A percentile compares a stretch with the other conserved stretches of the same genome.
These are phyloP conservation scores for Xylaria sp. DNA, from an alignment of 2,329 filamentous ascomycete species.

Conservation along the genomic window DNA sequence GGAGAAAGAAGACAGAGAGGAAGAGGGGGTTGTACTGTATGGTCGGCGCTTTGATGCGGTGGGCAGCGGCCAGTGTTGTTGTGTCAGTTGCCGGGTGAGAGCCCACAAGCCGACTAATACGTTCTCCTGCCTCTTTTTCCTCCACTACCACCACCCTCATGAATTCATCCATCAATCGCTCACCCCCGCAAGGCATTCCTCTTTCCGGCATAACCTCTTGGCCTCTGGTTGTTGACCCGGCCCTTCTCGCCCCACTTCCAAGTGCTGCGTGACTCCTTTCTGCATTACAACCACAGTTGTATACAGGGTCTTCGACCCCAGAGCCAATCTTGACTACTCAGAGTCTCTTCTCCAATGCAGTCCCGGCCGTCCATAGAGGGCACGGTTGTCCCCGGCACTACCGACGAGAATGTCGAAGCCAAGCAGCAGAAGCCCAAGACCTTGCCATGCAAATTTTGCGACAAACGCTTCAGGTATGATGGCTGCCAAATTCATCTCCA, in stretches of 20 bases:
- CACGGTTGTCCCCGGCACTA: slow-evolving; percentile 51
- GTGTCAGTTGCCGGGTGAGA: slow-evolving; percentile 48
- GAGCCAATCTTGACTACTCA: slow-evolving; percentile 47
- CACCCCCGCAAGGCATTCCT: slow-evolving; percentile 52
- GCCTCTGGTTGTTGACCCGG: slow-evolving; percentile 46
- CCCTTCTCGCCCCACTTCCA: slow-evolving; percentile 49
- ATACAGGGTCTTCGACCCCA: slow-evolving; percentile 47
- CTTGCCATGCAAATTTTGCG: slow-evolving; percentile 71
- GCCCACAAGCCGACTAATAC: slow-evolving; percentile 45
- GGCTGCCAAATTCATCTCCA: slow-evolving; percentile 38
- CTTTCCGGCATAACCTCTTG: slow-evolving; percentile 50
- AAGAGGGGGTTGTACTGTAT: slow-evolving; percentile 28
- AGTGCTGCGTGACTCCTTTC: slow-evolving; percentile 52
- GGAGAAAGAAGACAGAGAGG: slow-evolving; percentile 16
- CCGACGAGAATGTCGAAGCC: slow-evolving; percentile 62
- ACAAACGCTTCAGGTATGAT: slow-evolving; percentile 70
- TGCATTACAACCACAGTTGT: slow-evolving; percentile 51
- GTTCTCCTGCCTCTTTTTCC: slow-evolving; percentile 26
- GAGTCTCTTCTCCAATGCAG: slow-evolving; percentile 58
- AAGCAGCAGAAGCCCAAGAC: slow-evolving; percentile 71
- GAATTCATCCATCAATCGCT: slow-evolving; percentile 51
- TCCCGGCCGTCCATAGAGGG: slow-evolving; percentile 60
- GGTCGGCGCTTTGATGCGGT: slow-evolving; percentile 39
- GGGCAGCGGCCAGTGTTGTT: slow-evolving; percentile 34
- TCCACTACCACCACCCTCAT: slow-evolving; percentile 47